Evolutionary conservation across 331 rosid species (phyloP), one percentile per base, ranked within the genome.

Genomic region (Pyrus hybrid): DNA sequence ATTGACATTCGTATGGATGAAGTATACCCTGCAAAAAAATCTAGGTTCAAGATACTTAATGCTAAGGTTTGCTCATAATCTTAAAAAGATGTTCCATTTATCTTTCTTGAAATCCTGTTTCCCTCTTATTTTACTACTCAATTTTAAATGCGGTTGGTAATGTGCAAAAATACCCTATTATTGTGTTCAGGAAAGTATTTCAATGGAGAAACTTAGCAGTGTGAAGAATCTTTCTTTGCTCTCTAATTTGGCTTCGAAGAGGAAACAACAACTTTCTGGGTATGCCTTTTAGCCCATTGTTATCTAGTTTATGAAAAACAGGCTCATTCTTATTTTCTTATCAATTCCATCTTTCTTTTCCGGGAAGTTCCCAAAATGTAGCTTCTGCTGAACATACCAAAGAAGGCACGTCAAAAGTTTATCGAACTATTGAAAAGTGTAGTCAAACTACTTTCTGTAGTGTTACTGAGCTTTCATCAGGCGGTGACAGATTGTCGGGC

Each of bases 1-100:
- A 79, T 78, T 41, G 93, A 88, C 26, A 87, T 89, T 4, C 91
- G 93, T 1, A 86, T 92, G 80, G 90, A 90, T 86, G 99, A 88
- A 76, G 86, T 92, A 64, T 95, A 87, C 87, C 82, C 93, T 76
- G 93, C 88, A 25, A 92, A 92, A 80, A 95, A 92, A 76, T 82
- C 97, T 30, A 91, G 91, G 89, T 86, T 89, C 77, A 87, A 86
- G 75, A 75, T 73, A 80, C 63, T 76, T 47, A 91, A 88, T 83
- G 65, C 83, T 8, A 91, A 91, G 99, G 97, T 93, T 77, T 73
- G 63, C 62, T 41, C 67, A 58, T 49, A 29, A 81, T 53, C 66
- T 41, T 69, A 0, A 28, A 41, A 9, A 63, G 17, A 2, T 63
- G 45, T n/a, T 45, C 65, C 20, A 28, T 70, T 37, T 29, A 56